Conservation (phyloP, 2,329 filamentous ascomycete species). For the Cercospora sp. region DNA sequence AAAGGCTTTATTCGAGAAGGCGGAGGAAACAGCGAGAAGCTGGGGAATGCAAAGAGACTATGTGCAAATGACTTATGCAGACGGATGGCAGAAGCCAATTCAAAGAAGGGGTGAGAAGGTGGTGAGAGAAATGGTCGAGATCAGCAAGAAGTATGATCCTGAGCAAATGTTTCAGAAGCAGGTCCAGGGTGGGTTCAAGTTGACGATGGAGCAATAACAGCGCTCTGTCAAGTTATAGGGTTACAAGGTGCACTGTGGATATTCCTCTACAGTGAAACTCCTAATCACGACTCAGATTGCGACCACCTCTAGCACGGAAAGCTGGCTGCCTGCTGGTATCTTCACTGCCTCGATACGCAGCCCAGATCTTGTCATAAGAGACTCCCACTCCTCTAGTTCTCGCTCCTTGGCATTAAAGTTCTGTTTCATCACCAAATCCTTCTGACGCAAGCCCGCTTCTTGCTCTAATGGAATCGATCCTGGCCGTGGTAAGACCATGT, state of each 20-base stretch:
- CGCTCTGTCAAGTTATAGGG: too few relatives aligned
- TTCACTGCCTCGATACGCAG: background rate
- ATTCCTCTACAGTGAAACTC: too few relatives aligned
- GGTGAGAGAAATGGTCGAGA: slow-evolving; percentile 34
- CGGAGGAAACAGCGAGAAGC: background rate
- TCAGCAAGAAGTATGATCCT: slow-evolving; percentile 42
- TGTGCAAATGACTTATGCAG: slow-evolving; percentile 42
- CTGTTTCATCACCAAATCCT: slow-evolving; percentile 10
- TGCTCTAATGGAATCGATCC: background rate
- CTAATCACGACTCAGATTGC: background rate
- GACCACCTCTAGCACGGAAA: background rate
- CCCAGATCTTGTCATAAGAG: background rate
- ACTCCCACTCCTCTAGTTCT: slow-evolving; percentile 9
- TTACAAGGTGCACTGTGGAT: too few relatives aligned
- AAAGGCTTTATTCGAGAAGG: background rate
- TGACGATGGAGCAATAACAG: background rate
- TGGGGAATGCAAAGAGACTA: slow-evolving; percentile 15
- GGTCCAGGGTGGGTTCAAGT: slow-evolving; percentile 42
- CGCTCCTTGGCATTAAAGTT: slow-evolving; percentile 14
- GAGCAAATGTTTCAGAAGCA: slow-evolving; percentile 39
- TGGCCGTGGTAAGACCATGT: slow-evolving; percentile 1
- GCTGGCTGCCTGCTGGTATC: background rate
- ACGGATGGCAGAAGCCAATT: slow-evolving; percentile 41
- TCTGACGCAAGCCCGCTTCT: background rate
- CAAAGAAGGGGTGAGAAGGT: slow-evolving; percentile 36